Conservation (phyloP, 1,284 basidiomycete species). For the Puccinia novopanici region DNA sequence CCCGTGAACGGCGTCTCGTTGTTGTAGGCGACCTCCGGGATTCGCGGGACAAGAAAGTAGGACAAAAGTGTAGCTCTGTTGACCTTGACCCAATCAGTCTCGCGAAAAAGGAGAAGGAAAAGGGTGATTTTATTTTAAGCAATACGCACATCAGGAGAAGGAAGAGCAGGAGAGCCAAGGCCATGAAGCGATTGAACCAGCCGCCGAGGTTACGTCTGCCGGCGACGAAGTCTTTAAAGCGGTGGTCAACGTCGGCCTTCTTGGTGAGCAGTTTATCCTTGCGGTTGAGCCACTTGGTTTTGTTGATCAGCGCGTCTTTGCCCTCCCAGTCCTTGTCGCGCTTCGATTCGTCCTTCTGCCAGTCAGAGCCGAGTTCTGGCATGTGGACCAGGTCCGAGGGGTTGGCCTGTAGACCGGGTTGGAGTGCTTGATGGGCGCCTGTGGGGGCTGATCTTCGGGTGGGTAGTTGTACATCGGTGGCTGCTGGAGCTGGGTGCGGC, state of each 20-base stretch:
- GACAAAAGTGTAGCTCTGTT: conserved; percentile 10
- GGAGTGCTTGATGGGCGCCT: neutral
- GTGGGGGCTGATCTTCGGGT: neutral
- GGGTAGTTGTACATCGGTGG: neutral
- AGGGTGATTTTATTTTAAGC: too few relatives aligned
- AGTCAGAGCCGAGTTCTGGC: conserved; percentile 41
- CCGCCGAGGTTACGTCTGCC: conserved; percentile 3
- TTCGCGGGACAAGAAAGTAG: conserved; percentile 24
- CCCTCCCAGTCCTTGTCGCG: conserved; percentile 43
- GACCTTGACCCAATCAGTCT: neutral
- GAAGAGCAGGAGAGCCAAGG: conserved; percentile 9
- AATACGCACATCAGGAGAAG: conserved; percentile 15
- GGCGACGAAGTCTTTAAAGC: neutral
- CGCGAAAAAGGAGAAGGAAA: neutral
- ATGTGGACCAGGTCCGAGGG: conserved; percentile 24
- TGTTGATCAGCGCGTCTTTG: conserved; percentile 24
- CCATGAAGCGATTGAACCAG: conserved; percentile 25
- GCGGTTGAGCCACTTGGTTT: conserved; percentile 19
- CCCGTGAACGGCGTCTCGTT: conserved; percentile 18
- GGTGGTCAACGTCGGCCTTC: neutral
- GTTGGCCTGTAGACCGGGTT: neutral
- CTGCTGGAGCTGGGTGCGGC: neutral
- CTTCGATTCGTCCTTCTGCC: conserved; percentile 13
- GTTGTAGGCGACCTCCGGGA: conserved; percentile 39
- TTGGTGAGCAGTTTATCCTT: neutral